Base-by-base conservation (phyloP, 2,329 filamentous ascomycete genomes). In the Aspergillus sp. region DNA sequence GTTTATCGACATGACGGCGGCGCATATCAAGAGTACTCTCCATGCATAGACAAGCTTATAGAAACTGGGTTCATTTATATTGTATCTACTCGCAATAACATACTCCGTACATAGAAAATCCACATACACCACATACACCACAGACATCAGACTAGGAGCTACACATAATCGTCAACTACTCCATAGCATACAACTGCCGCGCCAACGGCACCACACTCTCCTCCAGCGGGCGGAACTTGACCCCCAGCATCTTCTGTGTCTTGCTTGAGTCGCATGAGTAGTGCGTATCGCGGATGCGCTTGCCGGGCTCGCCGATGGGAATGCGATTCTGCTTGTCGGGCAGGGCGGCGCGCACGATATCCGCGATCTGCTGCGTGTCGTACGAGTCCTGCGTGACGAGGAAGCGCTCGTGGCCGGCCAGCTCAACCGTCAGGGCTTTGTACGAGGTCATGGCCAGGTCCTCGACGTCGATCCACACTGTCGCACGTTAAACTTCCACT, bases 241-340 rank as follows among this genome's bases (percentile, higher is more conserved):
- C 79, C 2, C 68, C 80, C n/a, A 70, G 75, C 50, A 68, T 77
- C 9, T 70, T 74, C 7, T 68, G 71, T 30, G 65, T 73, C 45
- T 75, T 79, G 1, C 69, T 80, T 13, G 79, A 54, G 79, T 83
- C 63, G 70, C 82, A 64, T 58, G 81, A 45, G 48, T 69, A 67
- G 58, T 68, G 64, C 1, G 60, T 62, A 24, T 56, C 53, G 2
- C 52, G 56, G 47, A 62, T 53, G 4, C 64, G 56, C 22, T 53
- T 56, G 9, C 65, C 63, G 1, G 65, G 63, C 22, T 61, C 49
- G 16, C 65, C 65, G 11, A 59, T 26, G 0, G 65, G 60, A 3
- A 59, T 57, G 13, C 55, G 51, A 7, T 53, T 22, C 35, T 43
- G 47, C n/a, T 44, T 56, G 2, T 61, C 40, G 2, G 55, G 52